Conservation (phyloP, 1,284 basidiomycete species). For the Gymnopus androsaceus region DNA sequence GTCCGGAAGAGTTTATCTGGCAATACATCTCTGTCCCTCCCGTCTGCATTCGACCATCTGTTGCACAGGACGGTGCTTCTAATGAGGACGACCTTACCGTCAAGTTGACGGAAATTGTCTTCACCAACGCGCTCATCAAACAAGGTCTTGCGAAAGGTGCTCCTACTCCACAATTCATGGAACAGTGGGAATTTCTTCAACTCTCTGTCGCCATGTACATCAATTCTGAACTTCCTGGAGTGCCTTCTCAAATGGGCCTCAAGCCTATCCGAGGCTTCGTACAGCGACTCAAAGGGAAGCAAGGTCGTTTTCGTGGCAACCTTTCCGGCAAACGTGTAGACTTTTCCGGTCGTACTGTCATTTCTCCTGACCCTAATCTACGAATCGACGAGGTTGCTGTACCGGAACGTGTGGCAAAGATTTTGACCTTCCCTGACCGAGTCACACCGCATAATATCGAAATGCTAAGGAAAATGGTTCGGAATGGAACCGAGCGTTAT, state of each 20-base stretch:
- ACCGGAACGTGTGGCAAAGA: constrained; percentile 93
- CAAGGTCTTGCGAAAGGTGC: constrained; percentile 87
- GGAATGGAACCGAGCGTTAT: constrained; percentile 90
- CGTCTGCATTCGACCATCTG: constrained; percentile 96
- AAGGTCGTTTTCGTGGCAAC: constrained; percentile 98
- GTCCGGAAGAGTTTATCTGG: constrained; percentile 99
- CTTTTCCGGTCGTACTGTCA: constrained; percentile 98
- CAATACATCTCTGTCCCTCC: constrained; percentile 99
- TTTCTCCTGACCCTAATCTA: constrained; percentile 97
- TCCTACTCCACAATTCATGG: constrained; percentile 90
- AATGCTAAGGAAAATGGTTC: constrained; percentile 73
- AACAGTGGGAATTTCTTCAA: constrained; percentile 98
- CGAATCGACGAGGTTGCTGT: constrained; percentile 98
- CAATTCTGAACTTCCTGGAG: constrained; percentile 96
- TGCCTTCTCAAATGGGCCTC: constrained; percentile 80
- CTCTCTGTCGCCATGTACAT: constrained; percentile 97
- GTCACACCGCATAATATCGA: constrained; percentile 94
- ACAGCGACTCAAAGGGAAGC: constrained; percentile 97
- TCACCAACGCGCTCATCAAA: constrained; percentile 92
- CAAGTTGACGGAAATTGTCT: constrained; percentile 97
- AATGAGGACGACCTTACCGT: constrained; percentile 99
- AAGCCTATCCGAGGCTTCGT: constrained; percentile 97
- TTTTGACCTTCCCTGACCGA: constrained; percentile 95
- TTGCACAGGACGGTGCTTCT: constrained; percentile 94
- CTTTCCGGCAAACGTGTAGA: constrained; percentile 99